phyloP scores from a whole-genome alignment of 2,329 filamentous ascomycete species.

The Monosporascus sp. region DNA sequence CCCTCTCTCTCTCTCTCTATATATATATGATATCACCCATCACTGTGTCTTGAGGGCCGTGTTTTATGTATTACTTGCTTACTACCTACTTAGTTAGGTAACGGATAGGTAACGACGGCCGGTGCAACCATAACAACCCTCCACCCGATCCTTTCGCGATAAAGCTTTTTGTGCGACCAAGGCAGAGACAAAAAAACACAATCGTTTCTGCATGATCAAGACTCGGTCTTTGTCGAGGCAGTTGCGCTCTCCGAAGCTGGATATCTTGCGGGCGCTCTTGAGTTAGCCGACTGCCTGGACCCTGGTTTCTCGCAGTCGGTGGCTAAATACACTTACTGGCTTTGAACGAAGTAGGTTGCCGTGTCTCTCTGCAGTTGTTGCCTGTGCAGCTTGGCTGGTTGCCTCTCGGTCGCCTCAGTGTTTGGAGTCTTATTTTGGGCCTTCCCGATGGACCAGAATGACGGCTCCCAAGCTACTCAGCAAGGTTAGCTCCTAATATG shows the following conservation, averaged over 20 bases:
- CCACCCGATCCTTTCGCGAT: slow-evolving; percentile 1
- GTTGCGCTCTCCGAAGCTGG: slow-evolving; percentile 7
- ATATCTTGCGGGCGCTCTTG: slow-evolving; percentile 2
- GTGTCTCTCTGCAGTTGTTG: slow-evolving; percentile 1
- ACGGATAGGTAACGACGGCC: slow-evolving; percentile 5
- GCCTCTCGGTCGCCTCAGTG: neutral
- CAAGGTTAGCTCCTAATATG: slow-evolving; percentile 20
- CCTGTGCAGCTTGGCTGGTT: neutral
- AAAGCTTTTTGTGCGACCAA: neutral
- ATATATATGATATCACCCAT: neutral
- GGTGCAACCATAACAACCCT: slow-evolving; percentile 9
- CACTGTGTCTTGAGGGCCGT: neutral
- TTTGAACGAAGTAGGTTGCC: slow-evolving; percentile 2
- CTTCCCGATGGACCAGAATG: slow-evolving; percentile 22
- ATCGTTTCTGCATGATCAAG: slow-evolving; percentile 10
- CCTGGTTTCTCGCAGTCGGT: slow-evolving; percentile 18
- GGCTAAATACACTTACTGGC: neutral
- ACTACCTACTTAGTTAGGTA: no score
- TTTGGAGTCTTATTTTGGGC: neutral
- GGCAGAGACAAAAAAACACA: neutral
- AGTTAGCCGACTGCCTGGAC: slow-evolving; percentile 19
- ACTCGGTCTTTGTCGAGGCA: slow-evolving; percentile 4
- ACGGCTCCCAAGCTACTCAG: slow-evolving; percentile 27
- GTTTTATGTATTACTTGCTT: no score
- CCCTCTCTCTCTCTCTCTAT: no score